Conservation (phyloP, 2,329 filamentous ascomycete species). For the Colletotrichum sp. region DNA sequence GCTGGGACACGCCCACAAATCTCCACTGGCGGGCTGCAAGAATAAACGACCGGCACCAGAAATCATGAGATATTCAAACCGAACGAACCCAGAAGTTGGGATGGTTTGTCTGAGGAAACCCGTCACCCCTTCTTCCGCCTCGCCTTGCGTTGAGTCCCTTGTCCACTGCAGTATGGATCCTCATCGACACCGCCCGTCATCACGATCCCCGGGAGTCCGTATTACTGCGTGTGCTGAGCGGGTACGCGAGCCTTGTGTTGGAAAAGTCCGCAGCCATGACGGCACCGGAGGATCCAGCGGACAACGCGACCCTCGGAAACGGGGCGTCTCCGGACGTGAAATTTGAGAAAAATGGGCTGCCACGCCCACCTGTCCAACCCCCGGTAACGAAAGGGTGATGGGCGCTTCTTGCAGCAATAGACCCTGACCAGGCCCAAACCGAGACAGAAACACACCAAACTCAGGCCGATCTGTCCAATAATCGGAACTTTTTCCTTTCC, state of each 20-base stretch:
- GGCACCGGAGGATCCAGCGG: neutral
- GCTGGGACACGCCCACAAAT: neutral
- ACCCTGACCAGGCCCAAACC: neutral
- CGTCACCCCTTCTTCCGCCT: neutral
- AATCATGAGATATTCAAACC: neutral
- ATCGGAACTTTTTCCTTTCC: neutral
- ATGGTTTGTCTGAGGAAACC: neutral
- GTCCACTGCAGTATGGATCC: neutral
- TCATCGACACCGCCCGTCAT: neutral
- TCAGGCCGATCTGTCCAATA: neutral
- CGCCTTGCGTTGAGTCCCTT: neutral
- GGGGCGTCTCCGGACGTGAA: neutral
- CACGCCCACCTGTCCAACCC: neutral
- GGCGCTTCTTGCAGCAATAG: neutral
- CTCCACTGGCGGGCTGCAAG: neutral
- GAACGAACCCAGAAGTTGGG: neutral
- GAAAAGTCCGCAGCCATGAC: slow-evolving; percentile 2
- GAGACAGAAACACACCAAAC: neutral
- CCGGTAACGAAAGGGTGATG: neutral
- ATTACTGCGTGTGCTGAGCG: neutral
- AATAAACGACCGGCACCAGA: neutral
- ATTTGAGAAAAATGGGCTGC: neutral
- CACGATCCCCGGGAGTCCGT: neutral
- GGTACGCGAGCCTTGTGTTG: neutral
- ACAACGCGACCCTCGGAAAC: neutral